phyloP scores from a whole-genome alignment of 1,284 basidiomycete genomes.

The Trametes versicolor region DNA sequence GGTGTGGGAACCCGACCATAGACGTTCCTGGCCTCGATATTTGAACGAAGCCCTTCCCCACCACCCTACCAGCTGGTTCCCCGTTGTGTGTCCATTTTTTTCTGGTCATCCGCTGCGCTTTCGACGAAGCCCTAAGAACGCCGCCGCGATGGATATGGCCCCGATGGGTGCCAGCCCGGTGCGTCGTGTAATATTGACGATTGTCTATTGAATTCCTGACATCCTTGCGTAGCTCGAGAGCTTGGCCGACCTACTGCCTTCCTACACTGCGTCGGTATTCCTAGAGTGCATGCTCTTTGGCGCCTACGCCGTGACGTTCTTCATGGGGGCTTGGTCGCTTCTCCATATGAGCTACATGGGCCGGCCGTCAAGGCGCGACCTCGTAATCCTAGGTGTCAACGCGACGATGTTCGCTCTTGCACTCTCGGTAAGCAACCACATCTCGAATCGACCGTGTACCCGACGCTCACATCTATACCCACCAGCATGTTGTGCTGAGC shows the following conservation, averaged over 20 bases:
- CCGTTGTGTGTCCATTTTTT: not conserved
- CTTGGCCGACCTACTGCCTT: not conserved
- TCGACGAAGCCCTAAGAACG: not conserved
- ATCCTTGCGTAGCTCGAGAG: not conserved
- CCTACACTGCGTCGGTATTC: conserved; percentile 14
- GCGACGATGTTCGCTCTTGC: conserved; percentile 12
- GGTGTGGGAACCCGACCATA: not conserved
- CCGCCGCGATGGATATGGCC: conserved; percentile 4
- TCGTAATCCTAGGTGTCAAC: conserved; percentile 2
- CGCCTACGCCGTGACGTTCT: conserved; percentile 16
- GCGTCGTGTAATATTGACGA: not conserved
- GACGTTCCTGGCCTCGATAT: not conserved
- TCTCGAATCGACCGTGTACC: not conserved
- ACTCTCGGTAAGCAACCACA: not conserved
- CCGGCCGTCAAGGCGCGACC: conserved; percentile 4
- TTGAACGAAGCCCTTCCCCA: not conserved
- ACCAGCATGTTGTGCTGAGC: not conserved
- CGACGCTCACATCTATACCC: not conserved
- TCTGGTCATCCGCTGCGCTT: not conserved
- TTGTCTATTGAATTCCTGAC: not conserved
- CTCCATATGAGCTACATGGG: not conserved
- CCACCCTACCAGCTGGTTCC: not conserved
- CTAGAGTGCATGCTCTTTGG: conserved; percentile 24
- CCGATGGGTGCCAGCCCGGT: conserved; percentile 6
- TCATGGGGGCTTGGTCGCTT: conserved; percentile 14